These are phyloP conservation scores for Myxozyma nipponensis DNA, from an alignment of 805 yeast genomes.

Conservation along the genomic window DNA sequence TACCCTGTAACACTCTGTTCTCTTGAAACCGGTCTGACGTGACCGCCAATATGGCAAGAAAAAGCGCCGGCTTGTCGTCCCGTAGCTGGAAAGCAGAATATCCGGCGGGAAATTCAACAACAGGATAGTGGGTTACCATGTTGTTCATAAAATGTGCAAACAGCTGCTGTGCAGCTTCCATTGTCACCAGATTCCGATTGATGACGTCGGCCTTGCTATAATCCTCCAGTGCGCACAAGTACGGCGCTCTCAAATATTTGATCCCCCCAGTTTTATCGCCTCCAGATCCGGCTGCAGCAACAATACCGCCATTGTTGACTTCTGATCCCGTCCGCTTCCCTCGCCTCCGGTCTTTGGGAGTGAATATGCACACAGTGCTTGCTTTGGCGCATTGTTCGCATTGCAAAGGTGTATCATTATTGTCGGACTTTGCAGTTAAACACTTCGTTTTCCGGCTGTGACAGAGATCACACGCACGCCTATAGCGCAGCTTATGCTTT, in stretches of 20 bases:
- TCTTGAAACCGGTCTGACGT: not conserved
- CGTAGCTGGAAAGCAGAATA: constrained; percentile 10
- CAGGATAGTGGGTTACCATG: constrained; percentile 11
- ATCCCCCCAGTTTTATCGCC: not conserved
- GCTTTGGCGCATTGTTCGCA: not conserved
- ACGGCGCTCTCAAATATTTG: not conserved
- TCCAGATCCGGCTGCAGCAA: no score
- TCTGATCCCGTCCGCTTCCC: not conserved
- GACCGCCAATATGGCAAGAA: constrained; percentile 11
- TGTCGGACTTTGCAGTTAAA: not conserved
- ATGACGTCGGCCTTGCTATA: constrained; percentile 4
- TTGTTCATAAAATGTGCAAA: constrained; percentile 3
- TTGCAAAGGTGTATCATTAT: not conserved
- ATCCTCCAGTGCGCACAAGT: not conserved
- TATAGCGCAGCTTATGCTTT: not conserved
- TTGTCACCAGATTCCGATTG: constrained; percentile 1
- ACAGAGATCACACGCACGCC: not conserved
- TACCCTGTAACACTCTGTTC: not conserved
- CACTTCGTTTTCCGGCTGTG: not conserved
- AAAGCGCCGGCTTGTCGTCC: constrained; percentile 7
- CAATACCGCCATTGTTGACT: not conserved
- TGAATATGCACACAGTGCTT: not conserved
- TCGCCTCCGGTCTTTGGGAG: not conserved
- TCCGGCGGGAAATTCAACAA: constrained; percentile 7
- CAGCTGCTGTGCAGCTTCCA: constrained; percentile 6